These are phyloP conservation scores for Sphaerobolus stellatus DNA, from an alignment of 1,284 basidiomycete species.

Conservation along the genomic window DNA sequence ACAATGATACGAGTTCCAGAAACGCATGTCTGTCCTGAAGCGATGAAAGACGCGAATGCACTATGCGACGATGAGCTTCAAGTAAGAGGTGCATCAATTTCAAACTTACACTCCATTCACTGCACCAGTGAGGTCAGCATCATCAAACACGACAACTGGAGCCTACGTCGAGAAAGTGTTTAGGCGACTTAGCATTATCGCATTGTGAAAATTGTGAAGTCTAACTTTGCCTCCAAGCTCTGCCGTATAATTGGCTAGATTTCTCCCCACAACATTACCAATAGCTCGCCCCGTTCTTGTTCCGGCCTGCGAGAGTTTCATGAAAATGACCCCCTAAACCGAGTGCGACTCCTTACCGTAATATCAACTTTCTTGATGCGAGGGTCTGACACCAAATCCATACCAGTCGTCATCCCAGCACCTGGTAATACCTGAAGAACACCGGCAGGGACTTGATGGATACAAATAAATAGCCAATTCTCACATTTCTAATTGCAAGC, in stretches of 20 bases:
- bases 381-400: conserved; percentile 61
- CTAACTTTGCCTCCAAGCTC: conserved; percentile 79
- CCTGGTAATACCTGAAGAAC: conserved; percentile 76
- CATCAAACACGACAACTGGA: conserved; percentile 74
- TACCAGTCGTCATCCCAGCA: conserved; percentile 60
- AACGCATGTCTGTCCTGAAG: conserved; percentile 83
- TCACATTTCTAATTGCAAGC: not conserved
- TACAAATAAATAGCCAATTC: conserved; percentile 2
- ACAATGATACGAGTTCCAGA: conserved; percentile 75
- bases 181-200: not conserved
- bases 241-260: conserved; percentile 72
- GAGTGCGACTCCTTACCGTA: conserved; percentile 49
- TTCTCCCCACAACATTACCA: conserved; percentile 68
- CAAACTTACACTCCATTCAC: conserved; percentile 59
- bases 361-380: conserved; percentile 77
- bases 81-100: not conserved
- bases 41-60: conserved; percentile 80
- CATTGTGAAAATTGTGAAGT: not conserved
- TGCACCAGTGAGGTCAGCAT: conserved; percentile 66
- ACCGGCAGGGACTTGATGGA: conserved; percentile 61
- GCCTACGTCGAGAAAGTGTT: conserved; percentile 44
- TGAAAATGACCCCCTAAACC: conserved; percentile 2
- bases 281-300: conserved; percentile 70
- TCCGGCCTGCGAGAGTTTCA: conserved; percentile 55
- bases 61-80: not conserved